phyloP scores from a whole-genome alignment of 257 asterid genomes.

The Sherardia arvensis region DNA sequence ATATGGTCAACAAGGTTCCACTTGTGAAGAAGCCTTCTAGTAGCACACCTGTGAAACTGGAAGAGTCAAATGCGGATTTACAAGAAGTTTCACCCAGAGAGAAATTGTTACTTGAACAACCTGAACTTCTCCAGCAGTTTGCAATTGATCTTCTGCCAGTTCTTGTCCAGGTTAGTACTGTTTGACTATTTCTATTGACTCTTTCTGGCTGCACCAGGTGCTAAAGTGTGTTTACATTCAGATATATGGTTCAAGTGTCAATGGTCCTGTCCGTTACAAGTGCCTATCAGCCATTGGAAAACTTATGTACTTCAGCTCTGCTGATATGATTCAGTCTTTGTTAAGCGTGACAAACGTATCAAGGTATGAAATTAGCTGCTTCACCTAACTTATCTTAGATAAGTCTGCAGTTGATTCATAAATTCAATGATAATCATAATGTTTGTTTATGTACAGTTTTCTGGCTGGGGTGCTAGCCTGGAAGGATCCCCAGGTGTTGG shows the following conservation, averaged over 20 bases:
- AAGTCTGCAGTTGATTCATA: constrained; percentile 5
- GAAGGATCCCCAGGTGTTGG: constrained; percentile 98
- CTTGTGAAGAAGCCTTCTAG: constrained; percentile 46
- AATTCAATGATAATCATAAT: constrained; percentile 7
- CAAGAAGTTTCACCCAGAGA: constrained; percentile 67
- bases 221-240: constrained; percentile 24
- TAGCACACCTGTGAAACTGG: constrained; percentile 55
- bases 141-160: constrained; percentile 95
- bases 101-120: constrained; percentile 78
- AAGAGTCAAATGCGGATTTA: constrained; percentile 42
- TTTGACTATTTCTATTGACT: background rate
- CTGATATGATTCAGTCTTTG: constrained; percentile 75
- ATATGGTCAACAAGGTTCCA: constrained; percentile 53
- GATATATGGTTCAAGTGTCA: constrained; percentile 98
- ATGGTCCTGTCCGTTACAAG: constrained; percentile 94
- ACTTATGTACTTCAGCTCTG: constrained; percentile 87
- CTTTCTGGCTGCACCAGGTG: background rate
- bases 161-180: constrained; percentile 65
- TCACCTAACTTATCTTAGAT: constrained; percentile 4
- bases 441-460: constrained; percentile 44
- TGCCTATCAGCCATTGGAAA: constrained; percentile 94
- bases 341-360: constrained; percentile 67
- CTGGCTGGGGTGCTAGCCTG: constrained; percentile 97
- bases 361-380: constrained; percentile 39
- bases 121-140: constrained; percentile 88